A percentile compares a stretch with the other conserved stretches of the same genome.
These are phyloP conservation scores for Cryptosporidium sp. DNA, from an alignment of 169 alveolate genomes.

Conservation along the genomic window DNA sequence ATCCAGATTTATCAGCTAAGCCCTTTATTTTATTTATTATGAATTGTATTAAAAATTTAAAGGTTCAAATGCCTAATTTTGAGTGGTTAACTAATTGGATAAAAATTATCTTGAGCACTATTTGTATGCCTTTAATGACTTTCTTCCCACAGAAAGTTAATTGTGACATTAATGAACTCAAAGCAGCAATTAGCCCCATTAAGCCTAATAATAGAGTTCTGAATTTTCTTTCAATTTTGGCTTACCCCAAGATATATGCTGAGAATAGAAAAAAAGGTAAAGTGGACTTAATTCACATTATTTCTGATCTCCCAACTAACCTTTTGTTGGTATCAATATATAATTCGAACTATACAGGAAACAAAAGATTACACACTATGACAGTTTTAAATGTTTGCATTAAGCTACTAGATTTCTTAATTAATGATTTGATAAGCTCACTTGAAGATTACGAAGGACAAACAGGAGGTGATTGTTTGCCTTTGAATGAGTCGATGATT, in stretches of 20 bases:
- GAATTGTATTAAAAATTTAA: constrained; percentile 1
- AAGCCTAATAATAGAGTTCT: constrained; percentile 23
- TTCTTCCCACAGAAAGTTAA: constrained; percentile 39
- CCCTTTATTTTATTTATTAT: not conserved
- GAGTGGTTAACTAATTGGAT: constrained; percentile 29
- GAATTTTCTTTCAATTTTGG: not conserved
- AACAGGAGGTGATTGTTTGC: not conserved
- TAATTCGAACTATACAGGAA: not conserved
- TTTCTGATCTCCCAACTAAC: constrained; percentile 26
- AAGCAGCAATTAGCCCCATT: not conserved
- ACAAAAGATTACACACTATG: constrained; percentile 5
- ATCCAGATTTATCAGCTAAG: constrained; percentile 25
- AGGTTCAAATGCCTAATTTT: not conserved
- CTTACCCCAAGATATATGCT: constrained; percentile 16
- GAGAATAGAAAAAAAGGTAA: not conserved
- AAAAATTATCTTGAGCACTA: not conserved
- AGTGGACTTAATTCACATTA: constrained; percentile 5
- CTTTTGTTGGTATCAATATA: constrained; percentile 20
- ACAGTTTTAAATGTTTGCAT: not conserved
- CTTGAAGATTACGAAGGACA: not conserved
- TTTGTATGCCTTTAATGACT: constrained; percentile 46
- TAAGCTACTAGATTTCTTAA: not conserved
- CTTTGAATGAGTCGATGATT: not conserved
- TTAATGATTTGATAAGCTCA: not conserved
- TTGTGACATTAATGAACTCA: not conserved